Percentiles rank a stretch among this genome's conserved stretches.
Conservation (phyloP, 2,329 filamentous ascomycete genomes). For the Aspergillus floridensis region DNA sequence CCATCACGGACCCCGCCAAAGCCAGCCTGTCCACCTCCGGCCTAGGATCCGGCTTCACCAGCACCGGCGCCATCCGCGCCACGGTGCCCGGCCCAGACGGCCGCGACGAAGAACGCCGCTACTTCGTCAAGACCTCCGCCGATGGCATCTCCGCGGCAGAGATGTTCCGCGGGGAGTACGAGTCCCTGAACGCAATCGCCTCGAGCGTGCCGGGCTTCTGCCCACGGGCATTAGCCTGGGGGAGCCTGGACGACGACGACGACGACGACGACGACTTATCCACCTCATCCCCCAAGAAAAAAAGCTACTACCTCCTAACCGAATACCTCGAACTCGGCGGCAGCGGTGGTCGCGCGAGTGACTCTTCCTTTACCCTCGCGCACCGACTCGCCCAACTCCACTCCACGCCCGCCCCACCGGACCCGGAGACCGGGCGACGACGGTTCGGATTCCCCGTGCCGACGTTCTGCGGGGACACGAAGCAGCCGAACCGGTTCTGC, state of each 20-base stretch:
- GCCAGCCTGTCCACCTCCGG: constrained; percentile 37
- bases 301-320: constrained; percentile 59
- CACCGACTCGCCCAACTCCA: constrained; percentile 77
- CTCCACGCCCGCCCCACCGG: constrained; percentile 64
- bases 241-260: constrained; percentile 50
- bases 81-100: constrained; percentile 23
- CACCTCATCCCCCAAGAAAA: constrained; percentile 22
- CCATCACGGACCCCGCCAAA: constrained; percentile 35
- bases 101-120: constrained; percentile 29
- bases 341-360: constrained; percentile 46
- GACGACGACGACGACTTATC: constrained; percentile 11
- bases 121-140: constrained; percentile 43
- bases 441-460: constrained; percentile 80
- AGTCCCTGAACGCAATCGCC: constrained; percentile 79
- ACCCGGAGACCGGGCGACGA: constrained; percentile 35
- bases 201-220: constrained; percentile 69
- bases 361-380: constrained; percentile 52
- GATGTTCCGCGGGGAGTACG: constrained; percentile 67
- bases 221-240: constrained; percentile 72
- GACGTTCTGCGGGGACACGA: constrained; percentile 83
- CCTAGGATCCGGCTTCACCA: constrained; percentile 46
- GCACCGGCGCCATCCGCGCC: constrained; percentile 41
- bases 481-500: constrained; percentile 73
- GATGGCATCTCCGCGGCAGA: constrained; percentile 34
- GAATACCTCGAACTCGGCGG: constrained; percentile 71